Percentiles rank a stretch among this genome's conserved stretches.
phyloP scores from a whole-genome alignment of 345 rosid species.

The Acer campestre region DNA sequence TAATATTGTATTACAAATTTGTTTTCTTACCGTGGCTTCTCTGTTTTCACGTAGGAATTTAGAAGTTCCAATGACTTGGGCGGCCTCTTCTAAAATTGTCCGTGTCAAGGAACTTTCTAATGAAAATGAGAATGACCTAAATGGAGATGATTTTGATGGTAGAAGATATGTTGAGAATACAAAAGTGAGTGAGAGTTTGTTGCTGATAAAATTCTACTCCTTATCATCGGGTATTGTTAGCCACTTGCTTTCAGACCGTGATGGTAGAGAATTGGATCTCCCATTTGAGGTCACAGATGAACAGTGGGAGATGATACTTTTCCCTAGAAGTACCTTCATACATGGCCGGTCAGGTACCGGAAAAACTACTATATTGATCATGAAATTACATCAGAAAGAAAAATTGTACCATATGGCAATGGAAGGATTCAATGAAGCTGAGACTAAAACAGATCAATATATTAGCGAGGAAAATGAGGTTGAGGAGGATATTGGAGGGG shows the following conservation, averaged over 20 bases:
- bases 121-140: slow-evolving; percentile 21
- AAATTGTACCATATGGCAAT: slow-evolving; percentile 30
- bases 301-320: slow-evolving; percentile 40
- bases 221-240: slow-evolving; percentile 38
- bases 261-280: slow-evolving; percentile 42
- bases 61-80: slow-evolving; percentile 52
- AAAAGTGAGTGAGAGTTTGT: slow-evolving; percentile 51
- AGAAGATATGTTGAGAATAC: slow-evolving; percentile 37
- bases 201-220: slow-evolving; percentile 57
- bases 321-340: slow-evolving; percentile 44
- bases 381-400: slow-evolving; percentile 48
- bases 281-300: slow-evolving; percentile 57
- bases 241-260: slow-evolving; percentile 43
- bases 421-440: slow-evolving; percentile 22
- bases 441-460: not conserved
- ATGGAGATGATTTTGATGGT: slow-evolving; percentile 17
- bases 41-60: slow-evolving; percentile 34
- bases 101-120: slow-evolving; percentile 19
- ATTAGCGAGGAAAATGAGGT: not conserved
- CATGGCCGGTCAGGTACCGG: slow-evolving; percentile 66
- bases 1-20: not conserved
- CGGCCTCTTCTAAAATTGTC: slow-evolving; percentile 28
- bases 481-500: slow-evolving; percentile 13
- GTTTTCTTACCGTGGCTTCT: not conserved
- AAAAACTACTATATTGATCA: slow-evolving; percentile 54